Evolutionary conservation across 148 eudicot species (phyloP), one percentile per base, ranked within the genome.

Genomic region (Rhododendron ovatum): DNA sequence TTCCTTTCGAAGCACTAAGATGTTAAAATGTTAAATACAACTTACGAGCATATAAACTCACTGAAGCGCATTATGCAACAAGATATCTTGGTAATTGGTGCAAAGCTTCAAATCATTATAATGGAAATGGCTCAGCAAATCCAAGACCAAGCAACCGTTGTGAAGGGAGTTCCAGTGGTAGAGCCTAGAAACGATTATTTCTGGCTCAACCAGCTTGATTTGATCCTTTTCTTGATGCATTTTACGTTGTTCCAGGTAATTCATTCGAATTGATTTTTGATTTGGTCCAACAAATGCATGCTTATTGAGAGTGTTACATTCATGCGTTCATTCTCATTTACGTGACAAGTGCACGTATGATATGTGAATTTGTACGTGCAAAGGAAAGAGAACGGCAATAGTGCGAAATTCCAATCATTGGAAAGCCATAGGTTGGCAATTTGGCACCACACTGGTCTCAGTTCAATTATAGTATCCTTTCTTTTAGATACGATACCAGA

Each of bases 241-340:
- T 84, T 84, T n/a, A 84, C 85, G 30, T 50, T 84, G 55, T 84
- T 84, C 71, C 41, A 84, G 85, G 85, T 84, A 84, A 84, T 73
- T 84, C 61, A 67, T 28, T 2, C 1, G 50, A 12, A 18, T 33
- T 11, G 77, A 67, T 51, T 30, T 30, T 30, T 30, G 30, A 0
- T 51, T 12, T 12, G 18, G 55, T 51, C 55, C 55, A 51, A 51
- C 15, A 51, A 51, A 51, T 50, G 53, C 14, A 50, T 12, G 53
- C 14, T 0, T 50, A 2, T 12, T 10, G 15, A 50, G 3, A 1
- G 14, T 50, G 14, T 10, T 50, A 50, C 53, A 50, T 12, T 12
- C 15, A 50, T 3, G 53, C 53, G 3, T 11, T 50, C 12, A 2
- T 3, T 51, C 55, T 51, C 3, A 0, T 51, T 51, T 51, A 51